phyloP scores from a whole-genome alignment of 495 filamentous ascomycete genomes.

The Xylaria sp. region DNA sequence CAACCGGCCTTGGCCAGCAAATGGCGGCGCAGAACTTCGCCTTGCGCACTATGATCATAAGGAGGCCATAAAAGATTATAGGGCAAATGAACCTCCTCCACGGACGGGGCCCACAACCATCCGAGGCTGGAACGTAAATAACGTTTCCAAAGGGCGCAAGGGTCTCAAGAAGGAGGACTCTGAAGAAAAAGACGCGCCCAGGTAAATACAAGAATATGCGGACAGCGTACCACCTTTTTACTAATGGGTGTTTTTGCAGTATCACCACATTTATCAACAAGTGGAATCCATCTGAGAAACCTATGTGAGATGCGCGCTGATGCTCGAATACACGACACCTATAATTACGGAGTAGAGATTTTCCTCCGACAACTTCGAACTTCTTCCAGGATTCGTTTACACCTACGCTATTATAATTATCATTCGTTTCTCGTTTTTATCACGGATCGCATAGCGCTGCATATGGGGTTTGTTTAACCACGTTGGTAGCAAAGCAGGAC shows the following conservation, averaged over 20 bases:
- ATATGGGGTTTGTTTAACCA: slow-evolving; percentile 11
- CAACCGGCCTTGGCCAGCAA: slow-evolving; percentile 49
- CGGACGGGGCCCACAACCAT: slow-evolving; percentile 54
- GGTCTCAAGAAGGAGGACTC: slow-evolving; percentile 38
- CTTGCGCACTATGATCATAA: slow-evolving; percentile 57
- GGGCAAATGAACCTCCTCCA: slow-evolving; percentile 52
- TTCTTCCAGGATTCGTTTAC: neutral
- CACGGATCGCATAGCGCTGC: slow-evolving; percentile 25
- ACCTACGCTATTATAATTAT: neutral
- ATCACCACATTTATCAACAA: slow-evolving; percentile 38
- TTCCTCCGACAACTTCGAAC: neutral
- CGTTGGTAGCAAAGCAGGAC: slow-evolving; percentile 16
- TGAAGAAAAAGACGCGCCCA: slow-evolving; percentile 42
- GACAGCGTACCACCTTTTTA: slow-evolving; percentile 3
- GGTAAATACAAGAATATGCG: slow-evolving; percentile 35
- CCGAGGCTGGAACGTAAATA: slow-evolving; percentile 59
- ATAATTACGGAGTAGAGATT: neutral
- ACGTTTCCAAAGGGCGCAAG: slow-evolving; percentile 41
- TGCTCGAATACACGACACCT: neutral
- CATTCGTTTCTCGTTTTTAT: slow-evolving; percentile 1
- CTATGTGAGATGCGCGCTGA: slow-evolving; percentile 6
- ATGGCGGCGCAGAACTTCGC: slow-evolving; percentile 50
- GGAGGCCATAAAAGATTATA: slow-evolving; percentile 55
- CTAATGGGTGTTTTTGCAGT: slow-evolving; percentile 35
- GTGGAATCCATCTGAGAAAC: slow-evolving; percentile 38